These are phyloP conservation scores for Polychytrium aggregatum DNA, from an alignment of 192 early-diverging fungal genomes.

Conservation along the genomic window DNA sequence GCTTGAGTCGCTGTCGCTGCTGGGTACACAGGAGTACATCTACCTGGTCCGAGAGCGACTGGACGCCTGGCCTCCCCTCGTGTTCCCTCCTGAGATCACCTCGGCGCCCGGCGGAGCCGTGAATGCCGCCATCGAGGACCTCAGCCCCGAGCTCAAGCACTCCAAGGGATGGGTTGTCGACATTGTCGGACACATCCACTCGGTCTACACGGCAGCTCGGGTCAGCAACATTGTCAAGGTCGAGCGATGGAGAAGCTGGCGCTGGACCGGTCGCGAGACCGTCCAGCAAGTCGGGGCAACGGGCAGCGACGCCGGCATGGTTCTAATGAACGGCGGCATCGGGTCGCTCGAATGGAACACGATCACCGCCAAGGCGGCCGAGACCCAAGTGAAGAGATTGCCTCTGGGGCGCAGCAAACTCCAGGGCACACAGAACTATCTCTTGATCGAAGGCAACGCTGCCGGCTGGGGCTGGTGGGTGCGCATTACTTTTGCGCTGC, in stretches of 20 bases:
- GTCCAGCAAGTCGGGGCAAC: too few relatives aligned
- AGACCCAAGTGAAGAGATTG: too few relatives aligned
- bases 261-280: slow-evolving; percentile 17
- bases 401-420: too few relatives aligned
- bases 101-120: background rate
- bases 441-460: slow-evolving; percentile 11
- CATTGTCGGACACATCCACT: slow-evolving; percentile 7
- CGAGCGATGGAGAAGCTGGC: slow-evolving; percentile 42
- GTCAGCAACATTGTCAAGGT: slow-evolving; percentile 19
- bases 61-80: slow-evolving; percentile 38
- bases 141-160: too few relatives aligned
- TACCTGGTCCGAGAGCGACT: slow-evolving; percentile 34
- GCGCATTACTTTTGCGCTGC: slow-evolving; percentile 17
- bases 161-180: slow-evolving; percentile 28
- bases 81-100: slow-evolving; percentile 23
- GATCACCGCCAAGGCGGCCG: too few relatives aligned
- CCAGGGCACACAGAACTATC: too few relatives aligned
- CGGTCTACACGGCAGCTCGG: slow-evolving; percentile 18
- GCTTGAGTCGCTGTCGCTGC: slow-evolving; percentile 22
- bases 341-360: too few relatives aligned
- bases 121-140: too few relatives aligned
- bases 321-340: too few relatives aligned
- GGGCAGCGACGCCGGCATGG: too few relatives aligned
- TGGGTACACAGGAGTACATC: slow-evolving; percentile 26
- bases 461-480: slow-evolving; percentile 47